These are phyloP conservation scores for Taphrina communis DNA, from an alignment of 1,139 yeast genomes.

Conservation along the genomic window DNA sequence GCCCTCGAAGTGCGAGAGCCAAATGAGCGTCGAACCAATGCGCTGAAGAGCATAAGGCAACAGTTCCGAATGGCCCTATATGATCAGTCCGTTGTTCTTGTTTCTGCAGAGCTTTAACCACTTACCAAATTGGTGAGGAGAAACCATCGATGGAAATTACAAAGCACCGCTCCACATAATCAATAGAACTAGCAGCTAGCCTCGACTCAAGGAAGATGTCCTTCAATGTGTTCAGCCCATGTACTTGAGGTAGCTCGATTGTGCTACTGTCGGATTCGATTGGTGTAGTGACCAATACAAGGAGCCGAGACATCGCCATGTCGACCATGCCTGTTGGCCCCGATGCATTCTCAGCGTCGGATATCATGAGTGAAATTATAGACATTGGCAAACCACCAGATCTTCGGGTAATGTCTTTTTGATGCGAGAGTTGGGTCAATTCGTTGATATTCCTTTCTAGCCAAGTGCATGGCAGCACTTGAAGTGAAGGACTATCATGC, in stretches of 20 bases:
- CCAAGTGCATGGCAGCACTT: slow-evolving; percentile 61
- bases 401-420: slow-evolving; percentile 78
- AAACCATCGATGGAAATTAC: slow-evolving; percentile 67
- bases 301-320: slow-evolving; percentile 60
- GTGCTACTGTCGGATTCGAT: slow-evolving; percentile 55
- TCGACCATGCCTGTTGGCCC: slow-evolving; percentile 52
- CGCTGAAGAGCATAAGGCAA: slow-evolving; percentile 88
- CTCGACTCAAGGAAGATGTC: slow-evolving; percentile 74
- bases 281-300: slow-evolving; percentile 51
- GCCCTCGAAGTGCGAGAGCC: slow-evolving; percentile 60
- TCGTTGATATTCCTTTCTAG: slow-evolving; percentile 60
- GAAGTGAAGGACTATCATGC: slow-evolving; percentile 49
- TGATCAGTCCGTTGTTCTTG: background rate
- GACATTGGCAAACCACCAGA: slow-evolving; percentile 90
- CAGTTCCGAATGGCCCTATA: slow-evolving; percentile 84
- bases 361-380: slow-evolving; percentile 71
- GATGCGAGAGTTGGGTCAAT: slow-evolving; percentile 57
- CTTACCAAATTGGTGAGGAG: slow-evolving; percentile 48
- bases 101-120: background rate
- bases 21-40: slow-evolving; percentile 77
- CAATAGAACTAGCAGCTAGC: slow-evolving; percentile 61
- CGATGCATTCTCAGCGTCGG: slow-evolving; percentile 55
- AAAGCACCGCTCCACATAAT: slow-evolving; percentile 64
- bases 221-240: slow-evolving; percentile 84
- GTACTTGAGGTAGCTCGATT: slow-evolving; percentile 85